Conservation (phyloP, 2,329 filamentous ascomycete genomes). For the Fusarium kyushuense region DNA sequence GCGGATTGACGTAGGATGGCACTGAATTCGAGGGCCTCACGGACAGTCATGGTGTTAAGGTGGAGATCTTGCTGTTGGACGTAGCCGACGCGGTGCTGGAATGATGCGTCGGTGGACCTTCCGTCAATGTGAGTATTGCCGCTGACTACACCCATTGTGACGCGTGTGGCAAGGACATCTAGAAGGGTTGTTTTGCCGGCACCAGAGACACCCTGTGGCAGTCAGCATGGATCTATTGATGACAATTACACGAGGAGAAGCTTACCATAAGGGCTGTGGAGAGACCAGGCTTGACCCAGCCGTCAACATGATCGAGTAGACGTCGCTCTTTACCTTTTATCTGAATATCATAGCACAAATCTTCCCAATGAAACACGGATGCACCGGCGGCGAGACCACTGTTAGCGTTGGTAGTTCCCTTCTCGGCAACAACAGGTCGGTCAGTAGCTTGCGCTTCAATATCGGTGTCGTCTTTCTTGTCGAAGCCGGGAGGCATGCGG, state of each 20-base stretch:
- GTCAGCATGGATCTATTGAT: neutral
- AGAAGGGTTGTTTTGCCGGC: conserved; percentile 82
- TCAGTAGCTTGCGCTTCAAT: conserved; percentile 47
- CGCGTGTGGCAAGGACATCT: conserved; percentile 77
- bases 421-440: conserved; percentile 37
- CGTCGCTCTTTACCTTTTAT: conserved; percentile 74
- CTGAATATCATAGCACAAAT: conserved; percentile 71
- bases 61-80: conserved; percentile 81
- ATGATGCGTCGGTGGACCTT: conserved; percentile 67
- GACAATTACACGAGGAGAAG: fast-evolving
- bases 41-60: conserved; percentile 75
- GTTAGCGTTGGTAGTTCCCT: neutral
- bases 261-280: conserved; percentile 65
- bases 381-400: conserved; percentile 24
- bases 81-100: conserved; percentile 78
- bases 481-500: conserved; percentile 67
- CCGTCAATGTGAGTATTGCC: conserved; percentile 80
- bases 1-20: conserved; percentile 75
- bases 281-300: conserved; percentile 82
- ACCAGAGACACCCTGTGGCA: conserved; percentile 69
- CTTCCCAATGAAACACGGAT: conserved; percentile 75
- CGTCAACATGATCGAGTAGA: conserved; percentile 78
- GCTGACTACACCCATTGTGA: conserved; percentile 78
- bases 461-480: conserved; percentile 61
- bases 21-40: conserved; percentile 64